These are phyloP conservation scores for Russula ochroleuca DNA, from an alignment of 768 basidiomycete genomes.

Conservation along the genomic window DNA sequence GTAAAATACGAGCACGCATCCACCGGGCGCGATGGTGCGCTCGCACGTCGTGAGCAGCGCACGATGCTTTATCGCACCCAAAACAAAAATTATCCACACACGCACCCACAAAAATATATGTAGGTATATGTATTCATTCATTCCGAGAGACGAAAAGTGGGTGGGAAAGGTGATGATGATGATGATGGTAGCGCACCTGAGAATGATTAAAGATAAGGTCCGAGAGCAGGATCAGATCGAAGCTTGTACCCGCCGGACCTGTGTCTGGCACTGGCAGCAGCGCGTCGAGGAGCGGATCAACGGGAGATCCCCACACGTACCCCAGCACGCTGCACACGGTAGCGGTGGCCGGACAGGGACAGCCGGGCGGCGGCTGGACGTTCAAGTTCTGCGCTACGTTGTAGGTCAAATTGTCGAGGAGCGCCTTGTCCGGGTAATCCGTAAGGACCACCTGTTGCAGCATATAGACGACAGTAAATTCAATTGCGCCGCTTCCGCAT, in stretches of 20 bases:
- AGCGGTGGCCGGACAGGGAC: no score
- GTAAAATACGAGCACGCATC: constrained; percentile 73
- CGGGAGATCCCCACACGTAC: constrained; percentile 75
- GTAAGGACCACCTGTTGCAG: constrained; percentile 72
- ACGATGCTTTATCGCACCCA: constrained; percentile 54
- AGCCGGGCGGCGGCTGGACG: no score
- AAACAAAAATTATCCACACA: background rate
- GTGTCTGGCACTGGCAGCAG: constrained; percentile 30
- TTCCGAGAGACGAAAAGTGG: background rate
- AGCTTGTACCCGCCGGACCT: constrained; percentile 35
- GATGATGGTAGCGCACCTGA: constrained; percentile 48
- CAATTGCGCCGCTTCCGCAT: no score
- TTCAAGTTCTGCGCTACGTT: constrained; percentile 59
- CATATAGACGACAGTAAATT: background rate
- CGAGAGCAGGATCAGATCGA: constrained; percentile 82
- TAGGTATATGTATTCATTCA: background rate
- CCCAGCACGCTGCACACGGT: constrained; percentile 41
- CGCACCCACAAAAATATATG: background rate
- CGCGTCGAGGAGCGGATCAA: constrained; percentile 42
- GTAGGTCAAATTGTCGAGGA: constrained; percentile 68
- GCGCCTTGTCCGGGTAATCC: constrained; percentile 80
- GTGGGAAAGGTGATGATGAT: background rate
- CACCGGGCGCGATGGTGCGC: constrained; percentile 31
- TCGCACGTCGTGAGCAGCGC: constrained; percentile 76
- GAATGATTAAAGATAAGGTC: constrained; percentile 96